phyloP scores from a whole-genome alignment of 2,329 filamentous ascomycete genomes.

The Balansia obtecta region DNA sequence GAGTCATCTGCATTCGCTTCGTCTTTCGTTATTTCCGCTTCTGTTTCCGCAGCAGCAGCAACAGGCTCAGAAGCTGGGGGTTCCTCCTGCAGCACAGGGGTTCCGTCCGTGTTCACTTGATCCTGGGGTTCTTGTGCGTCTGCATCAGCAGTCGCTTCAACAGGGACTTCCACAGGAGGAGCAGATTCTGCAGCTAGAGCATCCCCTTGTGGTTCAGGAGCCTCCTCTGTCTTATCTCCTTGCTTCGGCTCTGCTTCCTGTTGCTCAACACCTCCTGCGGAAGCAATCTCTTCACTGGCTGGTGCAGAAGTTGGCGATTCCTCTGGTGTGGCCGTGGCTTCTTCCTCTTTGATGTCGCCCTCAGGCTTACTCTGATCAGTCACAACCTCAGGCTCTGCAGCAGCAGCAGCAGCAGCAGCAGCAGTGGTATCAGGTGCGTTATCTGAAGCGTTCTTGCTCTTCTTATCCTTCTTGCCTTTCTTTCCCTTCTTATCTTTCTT shows the following conservation, averaged over 20 bases:
- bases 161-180: neutral
- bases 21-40: neutral
- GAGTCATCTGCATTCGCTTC: neutral
- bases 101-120: neutral
- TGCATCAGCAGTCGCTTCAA: constrained; percentile 5
- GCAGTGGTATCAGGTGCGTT: neutral
- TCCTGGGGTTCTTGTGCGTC: constrained; percentile 4
- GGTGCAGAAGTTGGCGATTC: neutral
- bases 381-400: constrained; percentile 5
- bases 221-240: neutral
- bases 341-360: neutral
- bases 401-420: neutral
- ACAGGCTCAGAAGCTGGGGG: neutral
- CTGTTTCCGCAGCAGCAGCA: neutral
- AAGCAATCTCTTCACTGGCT: neutral
- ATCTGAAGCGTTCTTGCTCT: constrained; percentile 3
- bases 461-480: constrained; percentile 14
- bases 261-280: neutral
- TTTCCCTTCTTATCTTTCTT: constrained; percentile 13
- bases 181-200: neutral
- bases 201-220: neutral
- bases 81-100: neutral
- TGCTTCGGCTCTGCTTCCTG: neutral
- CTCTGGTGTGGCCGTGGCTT: neutral
- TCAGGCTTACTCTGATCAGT: constrained; percentile 4